A percentile compares a stretch with the other conserved stretches of the same genome.
Conservation (phyloP, 1,139 yeast species). For the Suhomyces wounanorum region DNA sequence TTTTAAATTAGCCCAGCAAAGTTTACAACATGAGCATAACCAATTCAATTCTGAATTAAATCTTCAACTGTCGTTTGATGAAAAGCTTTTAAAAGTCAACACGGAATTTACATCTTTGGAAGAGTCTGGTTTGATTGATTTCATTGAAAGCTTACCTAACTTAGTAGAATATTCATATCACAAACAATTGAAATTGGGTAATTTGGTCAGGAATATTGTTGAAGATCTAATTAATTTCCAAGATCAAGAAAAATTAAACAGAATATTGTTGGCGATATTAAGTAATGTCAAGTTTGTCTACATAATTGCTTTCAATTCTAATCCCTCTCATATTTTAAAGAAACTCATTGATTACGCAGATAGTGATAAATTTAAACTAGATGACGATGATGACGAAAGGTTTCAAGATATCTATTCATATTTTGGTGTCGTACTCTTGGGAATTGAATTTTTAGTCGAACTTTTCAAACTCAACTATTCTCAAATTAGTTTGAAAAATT, state of each 20-base stretch:
- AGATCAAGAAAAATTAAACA: conserved; percentile 47
- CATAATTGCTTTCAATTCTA: conserved; percentile 36
- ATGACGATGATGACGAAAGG: conserved; percentile 56
- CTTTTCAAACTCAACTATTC: conserved; percentile 46
- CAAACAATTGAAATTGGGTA: conserved; percentile 39
- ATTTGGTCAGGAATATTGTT: conserved; percentile 33
- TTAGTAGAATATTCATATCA: conserved; percentile 44
- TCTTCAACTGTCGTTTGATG: conserved; percentile 22
- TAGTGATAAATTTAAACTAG: conserved; percentile 33
- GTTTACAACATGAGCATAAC: conserved; percentile 12
- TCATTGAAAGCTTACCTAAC: conserved; percentile 23
- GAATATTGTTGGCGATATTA: conserved; percentile 51
- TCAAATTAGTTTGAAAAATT: conserved; percentile 26
- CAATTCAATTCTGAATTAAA: conserved; percentile 14
- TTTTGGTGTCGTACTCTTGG: conserved; percentile 59
- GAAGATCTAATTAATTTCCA: conserved; percentile 41
- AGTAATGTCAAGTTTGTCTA: conserved; percentile 44
- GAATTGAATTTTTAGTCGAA: conserved; percentile 47
- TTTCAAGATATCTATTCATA: conserved; percentile 71
- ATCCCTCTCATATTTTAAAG: conserved; percentile 26
- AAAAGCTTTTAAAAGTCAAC: conserved; percentile 46
- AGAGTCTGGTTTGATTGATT: conserved; percentile 51
- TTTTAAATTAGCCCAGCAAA: conserved; percentile 34
- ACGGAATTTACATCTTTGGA: conserved; percentile 57
- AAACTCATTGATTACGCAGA: conserved; percentile 40